Conservation (phyloP, 192 early-diverging fungal genomes). For the Dissophora ornata region DNA sequence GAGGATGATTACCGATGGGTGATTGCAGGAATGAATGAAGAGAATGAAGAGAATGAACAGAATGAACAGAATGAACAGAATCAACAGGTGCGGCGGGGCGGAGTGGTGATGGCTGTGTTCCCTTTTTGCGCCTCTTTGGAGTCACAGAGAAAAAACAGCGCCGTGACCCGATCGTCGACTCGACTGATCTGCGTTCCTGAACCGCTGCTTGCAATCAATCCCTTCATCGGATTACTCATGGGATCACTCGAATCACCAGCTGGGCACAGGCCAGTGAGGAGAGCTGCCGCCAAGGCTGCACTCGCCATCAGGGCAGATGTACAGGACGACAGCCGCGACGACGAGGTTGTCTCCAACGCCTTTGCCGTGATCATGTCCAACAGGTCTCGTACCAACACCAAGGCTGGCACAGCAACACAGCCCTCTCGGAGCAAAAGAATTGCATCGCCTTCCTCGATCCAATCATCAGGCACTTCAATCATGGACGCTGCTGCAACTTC, state of each 20-base stretch:
- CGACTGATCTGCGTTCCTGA: too few species aligned
- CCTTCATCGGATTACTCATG: too few species aligned
- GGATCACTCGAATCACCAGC: not conserved
- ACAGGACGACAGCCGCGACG: conserved; percentile 4
- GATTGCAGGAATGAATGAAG: too few species aligned
- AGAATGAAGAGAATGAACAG: not conserved
- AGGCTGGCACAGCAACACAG: not conserved
- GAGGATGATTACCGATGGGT: too few species aligned
- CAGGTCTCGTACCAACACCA: not conserved
- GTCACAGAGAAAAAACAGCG: too few species aligned
- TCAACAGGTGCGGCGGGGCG: too few species aligned
- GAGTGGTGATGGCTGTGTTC: not conserved
- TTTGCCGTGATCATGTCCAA: conserved; percentile 34
- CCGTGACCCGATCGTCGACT: too few species aligned
- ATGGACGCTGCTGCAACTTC: not conserved
- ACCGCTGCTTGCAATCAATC: too few species aligned
- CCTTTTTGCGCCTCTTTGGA: too few species aligned
- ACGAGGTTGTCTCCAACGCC: conserved; percentile 10
- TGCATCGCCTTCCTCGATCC: not conserved
- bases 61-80: too few species aligned
- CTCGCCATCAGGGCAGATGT: conserved; percentile 37
- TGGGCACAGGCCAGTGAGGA: conserved; percentile 15
- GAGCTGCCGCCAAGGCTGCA: conserved; percentile 38
- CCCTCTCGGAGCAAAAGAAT: not conserved
- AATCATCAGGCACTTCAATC: not conserved